Evolutionary conservation across 495 filamentous ascomycete species (phyloP).

Genomic region (Haplographium delicatum): DNA sequence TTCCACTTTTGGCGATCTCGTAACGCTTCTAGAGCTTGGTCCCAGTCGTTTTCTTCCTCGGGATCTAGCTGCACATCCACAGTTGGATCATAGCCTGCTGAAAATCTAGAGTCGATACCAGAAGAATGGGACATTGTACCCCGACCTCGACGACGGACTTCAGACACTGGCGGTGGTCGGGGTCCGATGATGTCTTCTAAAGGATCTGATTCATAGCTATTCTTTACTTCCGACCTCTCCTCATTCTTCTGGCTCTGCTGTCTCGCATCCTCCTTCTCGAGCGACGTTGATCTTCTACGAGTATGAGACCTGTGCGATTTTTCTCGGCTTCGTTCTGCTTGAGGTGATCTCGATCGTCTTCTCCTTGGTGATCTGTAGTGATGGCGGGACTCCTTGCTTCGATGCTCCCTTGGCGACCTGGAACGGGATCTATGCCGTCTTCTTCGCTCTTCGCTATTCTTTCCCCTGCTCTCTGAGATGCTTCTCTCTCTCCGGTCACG

Average conservation of each 20-base stretch:
- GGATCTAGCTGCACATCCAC: conserved; percentile 59
- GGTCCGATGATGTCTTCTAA: conserved; percentile 79
- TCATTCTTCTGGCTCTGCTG: not conserved
- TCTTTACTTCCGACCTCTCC: conserved; percentile 6
- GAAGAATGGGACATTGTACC: conserved; percentile 53
- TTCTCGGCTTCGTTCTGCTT: not conserved
- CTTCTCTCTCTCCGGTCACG: conserved; percentile 4
- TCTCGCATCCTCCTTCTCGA: not conserved
- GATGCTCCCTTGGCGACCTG: conserved; percentile 17
- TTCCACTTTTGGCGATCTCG: conserved; percentile 83
- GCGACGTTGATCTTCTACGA: not conserved
- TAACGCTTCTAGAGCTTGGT: conserved; percentile 71
- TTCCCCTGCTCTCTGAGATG: conserved; percentile 4
- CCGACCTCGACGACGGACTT: conserved; percentile 67
- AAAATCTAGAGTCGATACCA: conserved; percentile 78
- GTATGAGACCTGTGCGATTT: conserved; percentile 9
- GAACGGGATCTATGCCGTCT: conserved; percentile 21
- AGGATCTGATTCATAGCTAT: conserved; percentile 61
- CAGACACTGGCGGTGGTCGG: conserved; percentile 48
- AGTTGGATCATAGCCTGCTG: conserved; percentile 68
- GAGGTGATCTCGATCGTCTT: conserved; percentile 15
- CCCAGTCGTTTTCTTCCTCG: conserved; percentile 69
- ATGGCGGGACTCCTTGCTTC: conserved; percentile 24
- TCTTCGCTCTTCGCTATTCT: conserved; percentile 9
- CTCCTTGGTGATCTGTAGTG: conserved; percentile 28